A percentile compares a stretch with the other conserved stretches of the same genome.
These are phyloP conservation scores for Croton laevigatus DNA, from an alignment of 441 rosid genomes.

Conservation along the genomic window DNA sequence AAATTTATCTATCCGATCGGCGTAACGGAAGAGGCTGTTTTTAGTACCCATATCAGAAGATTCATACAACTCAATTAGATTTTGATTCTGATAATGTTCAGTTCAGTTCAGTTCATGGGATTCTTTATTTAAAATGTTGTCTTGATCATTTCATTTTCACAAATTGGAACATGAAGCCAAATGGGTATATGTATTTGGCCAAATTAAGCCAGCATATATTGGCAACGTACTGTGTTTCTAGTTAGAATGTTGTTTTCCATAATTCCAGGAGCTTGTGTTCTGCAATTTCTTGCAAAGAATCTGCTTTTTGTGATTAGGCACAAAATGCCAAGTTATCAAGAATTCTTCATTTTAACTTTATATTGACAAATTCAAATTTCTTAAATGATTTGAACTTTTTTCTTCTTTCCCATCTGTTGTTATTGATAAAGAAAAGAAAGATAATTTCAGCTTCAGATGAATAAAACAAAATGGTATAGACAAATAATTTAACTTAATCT, in stretches of 20 bases:
- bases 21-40: constrained; percentile 42
- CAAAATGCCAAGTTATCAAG: neutral
- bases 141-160: neutral
- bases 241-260: constrained; percentile 2
- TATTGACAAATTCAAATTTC: neutral
- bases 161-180: constrained; percentile 8
- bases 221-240: neutral
- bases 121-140: neutral
- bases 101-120: neutral
- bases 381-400: too few species aligned
- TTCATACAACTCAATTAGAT: neutral
- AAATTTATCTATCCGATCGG: constrained; percentile 45
- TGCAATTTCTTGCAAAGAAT: neutral
- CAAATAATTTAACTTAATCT: neutral
- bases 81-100: neutral
- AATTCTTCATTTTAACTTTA: neutral
- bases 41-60: constrained; percentile 32
- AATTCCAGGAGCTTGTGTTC: constrained; percentile 1
- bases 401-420: neutral
- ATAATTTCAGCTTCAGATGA: neutral
- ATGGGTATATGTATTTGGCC: neutral
- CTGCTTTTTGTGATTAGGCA: neutral
- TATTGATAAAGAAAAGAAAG: neutral
- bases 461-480: neutral
- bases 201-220: constrained; percentile 27